Evolutionary conservation across 768 basidiomycete genomes (phyloP), one percentile per base, ranked within the genome.

Genomic region (Filobasidium floriforme): DNA sequence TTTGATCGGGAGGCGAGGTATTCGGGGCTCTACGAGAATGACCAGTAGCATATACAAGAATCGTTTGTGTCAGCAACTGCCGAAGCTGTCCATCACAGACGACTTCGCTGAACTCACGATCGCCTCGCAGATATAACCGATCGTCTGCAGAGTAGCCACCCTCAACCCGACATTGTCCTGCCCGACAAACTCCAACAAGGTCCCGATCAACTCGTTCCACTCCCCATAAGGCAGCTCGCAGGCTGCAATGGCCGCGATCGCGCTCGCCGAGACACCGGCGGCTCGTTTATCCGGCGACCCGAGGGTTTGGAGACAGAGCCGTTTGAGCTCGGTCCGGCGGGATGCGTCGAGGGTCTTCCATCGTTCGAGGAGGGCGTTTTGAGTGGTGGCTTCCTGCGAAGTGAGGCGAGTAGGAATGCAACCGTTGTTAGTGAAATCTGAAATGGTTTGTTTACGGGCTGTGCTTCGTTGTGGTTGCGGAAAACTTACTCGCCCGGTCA

Each of bases 121-220:
- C 64, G 86, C 83, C 81, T 99, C 96, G 82, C 96, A 99, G 79
- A 97, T 92, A 80, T 87, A 97, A 55, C 96, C 96, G 80, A 99
- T 91, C 22, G 93, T 86, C 80, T 96, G 91, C 14, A 98, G 82
- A 10, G 93, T 93, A 1, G 92, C 85, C 68, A 96, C 88, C 57
- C 70, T 73, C 67, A 79, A 73, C 71, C 86, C 88, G 12, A 85
- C 81, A 75, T 89, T 90, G 44, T 80, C 80, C 59, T 83, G 82
- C 71, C 86, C 86, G 66, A 94, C 86, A 74, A 93, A 92, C 62
- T 88, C 87, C 46, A 99, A 83, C 24, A 99, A 83, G 61, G 87
- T 82, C 73, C 89, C 88, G 78, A 99, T 89, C 66, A 99, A 83
- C 71, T 94, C 88, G 7, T 85, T 84, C 94, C 96, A 98, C 71